Evolutionary conservation across 352 stramenopile genomes (phyloP), one percentile per base, ranked within the genome.

Genomic region (Globisporangium camurandrum): DNA sequence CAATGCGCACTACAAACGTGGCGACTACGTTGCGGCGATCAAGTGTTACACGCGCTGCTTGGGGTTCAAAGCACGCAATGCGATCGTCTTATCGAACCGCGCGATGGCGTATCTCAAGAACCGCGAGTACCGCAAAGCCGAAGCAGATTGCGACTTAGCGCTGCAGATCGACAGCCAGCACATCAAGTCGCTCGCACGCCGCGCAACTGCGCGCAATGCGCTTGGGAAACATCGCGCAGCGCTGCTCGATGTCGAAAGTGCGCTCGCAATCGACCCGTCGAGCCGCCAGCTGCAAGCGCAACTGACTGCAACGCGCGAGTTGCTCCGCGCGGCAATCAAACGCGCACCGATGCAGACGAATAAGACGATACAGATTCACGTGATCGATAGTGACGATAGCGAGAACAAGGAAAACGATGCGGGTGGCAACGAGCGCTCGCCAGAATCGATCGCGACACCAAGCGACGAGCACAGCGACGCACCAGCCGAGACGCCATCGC

Each of bases 71-170:
- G 51, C 69, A 4, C 65, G 66, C 10, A 93, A 92, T 38, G 67
- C 69, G 0, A 61, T 93, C 40, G 72, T 95, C 34, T 69, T 93
- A 19, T 90, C 90, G 22, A 98, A 97, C 57, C 76, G 89, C 8
- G 90, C 93, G 17, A 93, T 97, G 75, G 85, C 80, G 8, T 82
- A 87, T 33, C 55, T 97, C 49, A 92, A 95, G 65, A 90, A 95
- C 43, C 69, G 75, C 26, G 71, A 95, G 52, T 94, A 85, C 61
- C 62, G 64, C 5, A 84, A 86, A 45, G 90, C 90, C n/a, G 86
- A 97, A 57, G 66, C 86, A 26, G 92, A 97, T 67, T 97, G 88
- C 56, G 81, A 72, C n/a, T 45, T 75, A 19, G 85, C 88, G 14
- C 50, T 97, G n/a, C 65, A 72, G 27, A 57, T 90, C 14, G 87